Evolutionary conservation across 2,329 filamentous ascomycete genomes (phyloP).

Genomic region (Beauveria rudraprayagi): DNA sequence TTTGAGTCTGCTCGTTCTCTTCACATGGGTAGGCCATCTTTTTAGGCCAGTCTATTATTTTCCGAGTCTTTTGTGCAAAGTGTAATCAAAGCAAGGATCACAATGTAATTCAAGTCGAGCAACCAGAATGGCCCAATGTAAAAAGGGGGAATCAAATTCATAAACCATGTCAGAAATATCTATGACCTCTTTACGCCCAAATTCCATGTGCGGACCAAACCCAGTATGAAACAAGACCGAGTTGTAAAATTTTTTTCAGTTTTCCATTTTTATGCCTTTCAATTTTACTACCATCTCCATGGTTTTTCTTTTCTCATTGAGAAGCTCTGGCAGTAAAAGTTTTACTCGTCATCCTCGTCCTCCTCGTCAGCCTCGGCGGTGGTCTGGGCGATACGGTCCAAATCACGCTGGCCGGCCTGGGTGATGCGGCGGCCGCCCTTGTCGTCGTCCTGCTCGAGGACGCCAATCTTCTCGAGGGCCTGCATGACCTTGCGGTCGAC

Average conservation of each 20-base stretch:
- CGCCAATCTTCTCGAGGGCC: slow-evolving; percentile 97
- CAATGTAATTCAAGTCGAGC: background rate
- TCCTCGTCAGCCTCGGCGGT: slow-evolving; percentile 66
- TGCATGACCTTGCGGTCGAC: slow-evolving; percentile 98
- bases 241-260: background rate
- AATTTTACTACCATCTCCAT: background rate
- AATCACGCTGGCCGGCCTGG: slow-evolving; percentile 95
- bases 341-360: slow-evolving; percentile 57
- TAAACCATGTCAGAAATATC: slow-evolving; percentile 11
- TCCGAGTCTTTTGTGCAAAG: too few relatives aligned
- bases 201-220: slow-evolving; percentile 9
- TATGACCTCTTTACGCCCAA: slow-evolving; percentile 11
- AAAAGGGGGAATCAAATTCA: slow-evolving; percentile 12
- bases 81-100: too few relatives aligned
- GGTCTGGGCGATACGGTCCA: slow-evolving; percentile 89
- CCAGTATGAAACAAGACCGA: background rate
- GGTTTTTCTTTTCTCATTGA: background rate
- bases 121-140: slow-evolving; percentile 10
- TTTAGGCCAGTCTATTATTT: too few relatives aligned
- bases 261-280: background rate
- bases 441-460: slow-evolving; percentile 95
- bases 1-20: too few relatives aligned
- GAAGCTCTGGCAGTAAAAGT: background rate
- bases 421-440: slow-evolving; percentile 98
- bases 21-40: too few relatives aligned